Percentiles rank a stretch among this genome's conserved stretches.
Evolutionary conservation across 768 basidiomycete species (phyloP).

Genomic region (Panellus pusillus): DNA sequence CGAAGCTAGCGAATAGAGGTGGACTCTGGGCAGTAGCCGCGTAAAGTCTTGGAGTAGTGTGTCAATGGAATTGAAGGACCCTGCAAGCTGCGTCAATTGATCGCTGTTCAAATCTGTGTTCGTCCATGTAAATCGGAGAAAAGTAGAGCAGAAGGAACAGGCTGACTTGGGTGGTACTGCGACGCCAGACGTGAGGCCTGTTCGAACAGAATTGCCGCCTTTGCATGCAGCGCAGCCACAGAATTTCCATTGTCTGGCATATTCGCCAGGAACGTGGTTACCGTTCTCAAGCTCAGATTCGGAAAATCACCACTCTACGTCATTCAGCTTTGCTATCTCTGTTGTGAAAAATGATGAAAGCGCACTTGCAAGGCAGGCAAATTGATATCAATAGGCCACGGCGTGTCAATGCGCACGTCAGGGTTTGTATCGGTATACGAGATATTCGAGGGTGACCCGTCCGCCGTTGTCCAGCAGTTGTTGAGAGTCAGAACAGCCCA

Average conservation of each 20-base stretch:
- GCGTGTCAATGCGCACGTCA: conserved; percentile 29
- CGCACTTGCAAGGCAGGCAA: neutral
- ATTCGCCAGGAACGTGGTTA: neutral
- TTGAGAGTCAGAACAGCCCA: conserved; percentile 38
- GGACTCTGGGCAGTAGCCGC: neutral
- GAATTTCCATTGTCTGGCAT: neutral
- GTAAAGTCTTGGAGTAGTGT: conserved; percentile 22
- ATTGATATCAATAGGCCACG: conserved; percentile 35
- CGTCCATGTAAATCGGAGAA: neutral
- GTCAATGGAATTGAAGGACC: conserved; percentile 25
- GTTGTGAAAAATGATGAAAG: neutral
- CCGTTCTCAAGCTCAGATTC: neutral
- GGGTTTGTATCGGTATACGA: conserved; percentile 19
- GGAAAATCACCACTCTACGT: neutral
- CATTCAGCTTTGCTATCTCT: neutral
- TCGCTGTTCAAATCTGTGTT: neutral
- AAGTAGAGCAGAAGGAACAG: neutral
- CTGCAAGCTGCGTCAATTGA: neutral
- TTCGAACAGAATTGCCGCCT: conserved; percentile 25
- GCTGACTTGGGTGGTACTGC: conserved; percentile 22
- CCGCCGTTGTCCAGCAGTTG: conserved; percentile 30
- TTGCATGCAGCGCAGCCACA: neutral
- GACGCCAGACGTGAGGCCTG: conserved; percentile 22
- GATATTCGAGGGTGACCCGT: conserved; percentile 28
- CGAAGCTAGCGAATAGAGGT: neutral